Percentiles rank a stretch among this genome's conserved stretches.
phyloP scores from a whole-genome alignment of 805 yeast species.

The Lachancea sp. region DNA sequence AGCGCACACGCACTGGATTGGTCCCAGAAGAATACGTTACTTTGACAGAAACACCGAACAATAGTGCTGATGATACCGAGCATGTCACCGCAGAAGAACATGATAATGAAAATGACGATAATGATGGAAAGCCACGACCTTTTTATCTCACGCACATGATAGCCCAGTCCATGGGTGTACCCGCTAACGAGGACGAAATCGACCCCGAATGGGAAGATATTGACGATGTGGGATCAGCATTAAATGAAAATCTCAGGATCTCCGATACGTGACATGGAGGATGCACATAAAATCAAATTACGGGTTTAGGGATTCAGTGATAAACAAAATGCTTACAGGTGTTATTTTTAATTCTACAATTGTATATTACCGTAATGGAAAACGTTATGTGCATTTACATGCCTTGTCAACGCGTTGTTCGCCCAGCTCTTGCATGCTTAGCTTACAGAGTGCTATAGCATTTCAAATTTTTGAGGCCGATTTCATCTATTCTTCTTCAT shows the following conservation, averaged over 20 bases:
- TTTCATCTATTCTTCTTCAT: conserved; percentile 1
- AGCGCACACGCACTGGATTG: conserved; percentile 55
- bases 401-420: no score
- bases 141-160: conserved; percentile 38
- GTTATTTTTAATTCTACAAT: conserved; percentile 4
- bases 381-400: conserved; percentile 2
- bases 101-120: conserved; percentile 17
- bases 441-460: no score
- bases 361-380: conserved; percentile 5
- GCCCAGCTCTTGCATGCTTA: no score
- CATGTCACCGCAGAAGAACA: conserved; percentile 17
- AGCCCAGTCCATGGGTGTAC: conserved; percentile 28
- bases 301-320: conserved; percentile 3
- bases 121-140: conserved; percentile 37
- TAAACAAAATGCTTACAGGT: conserved; percentile 4
- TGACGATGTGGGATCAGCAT: conserved; percentile 36
- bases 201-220: conserved; percentile 34
- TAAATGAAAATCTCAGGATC: conserved; percentile 19
- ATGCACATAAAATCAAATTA: neutral
- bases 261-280: conserved; percentile 19
- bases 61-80: conserved; percentile 12
- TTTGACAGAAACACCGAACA: conserved; percentile 22
- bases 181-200: conserved; percentile 19
- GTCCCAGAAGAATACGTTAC: conserved; percentile 95
- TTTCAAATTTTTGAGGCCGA: neutral